Conservation (phyloP, 129 eudicot species). For the Flaveria linearis region DNA sequence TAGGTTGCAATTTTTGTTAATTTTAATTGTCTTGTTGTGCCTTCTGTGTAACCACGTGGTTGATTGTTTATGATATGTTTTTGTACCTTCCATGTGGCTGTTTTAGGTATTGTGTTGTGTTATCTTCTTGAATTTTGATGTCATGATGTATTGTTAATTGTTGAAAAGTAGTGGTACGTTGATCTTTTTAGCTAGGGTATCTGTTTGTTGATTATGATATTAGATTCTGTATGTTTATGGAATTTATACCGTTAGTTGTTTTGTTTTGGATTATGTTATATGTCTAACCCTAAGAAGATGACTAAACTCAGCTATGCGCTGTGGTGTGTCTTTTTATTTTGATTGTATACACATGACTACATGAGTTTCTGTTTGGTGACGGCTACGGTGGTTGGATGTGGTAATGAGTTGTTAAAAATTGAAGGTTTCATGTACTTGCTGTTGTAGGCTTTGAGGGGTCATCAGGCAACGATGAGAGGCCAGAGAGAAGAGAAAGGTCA, state of each 20-base stretch:
- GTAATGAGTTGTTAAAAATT: not conserved
- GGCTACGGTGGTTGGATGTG: not conserved
- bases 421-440: conserved; percentile 12
- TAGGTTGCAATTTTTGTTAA: conserved; percentile 4
- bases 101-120: not conserved
- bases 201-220: not conserved
- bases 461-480: conserved; percentile 67
- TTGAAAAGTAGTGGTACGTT: too few relatives aligned
- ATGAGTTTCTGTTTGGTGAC: not conserved
- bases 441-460: conserved; percentile 80
- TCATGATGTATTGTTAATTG: not conserved
- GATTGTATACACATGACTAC: too few relatives aligned
- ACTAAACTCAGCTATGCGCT: too few relatives aligned
- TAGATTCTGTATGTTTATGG: not conserved
- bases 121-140: conserved; percentile 6
- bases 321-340: too few relatives aligned
- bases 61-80: too few relatives aligned
- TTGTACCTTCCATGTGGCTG: too few relatives aligned
- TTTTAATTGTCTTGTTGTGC: not conserved
- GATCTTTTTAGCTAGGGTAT: conserved; percentile 2
- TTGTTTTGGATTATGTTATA: not conserved
- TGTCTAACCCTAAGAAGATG: too few relatives aligned
- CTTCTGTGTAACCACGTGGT: not conserved
- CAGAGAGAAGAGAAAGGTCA: conserved; percentile 60
- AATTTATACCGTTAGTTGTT: not conserved